Evolutionary conservation across 1,284 basidiomycete genomes (phyloP), one percentile per base, ranked within the genome.

Genomic region (Earliella scabrosa): DNA sequence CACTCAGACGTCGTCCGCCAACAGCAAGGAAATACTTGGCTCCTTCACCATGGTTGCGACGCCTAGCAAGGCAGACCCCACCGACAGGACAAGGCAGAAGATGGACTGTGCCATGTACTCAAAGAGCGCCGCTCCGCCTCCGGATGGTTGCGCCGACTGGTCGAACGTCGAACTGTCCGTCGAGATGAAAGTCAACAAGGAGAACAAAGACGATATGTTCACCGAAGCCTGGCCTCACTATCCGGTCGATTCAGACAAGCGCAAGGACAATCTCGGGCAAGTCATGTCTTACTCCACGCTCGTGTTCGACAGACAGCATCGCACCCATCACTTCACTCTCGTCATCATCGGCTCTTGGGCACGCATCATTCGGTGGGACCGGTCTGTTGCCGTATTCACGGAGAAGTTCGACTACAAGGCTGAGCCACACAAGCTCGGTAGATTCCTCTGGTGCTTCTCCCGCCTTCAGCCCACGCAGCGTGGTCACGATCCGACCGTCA

Each of bases 381-480:
- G 47, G 18, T 49, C 53, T 4, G 41, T 32, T n/a, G n/a, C 20
- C 35, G 4, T 40, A 2, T 31, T 23, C 10, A 43, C 49, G 4
- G 34, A 43, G n/a, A 43, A 24, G 39, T 51, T 51, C 49, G 35
- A 44, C 39, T 51, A 51, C 41, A 34, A 36, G 49, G 18, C 27
- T 2, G 49, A 43, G 21, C 26, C 39, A 9, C n/a, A 40, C 31
- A 51, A 23, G 7, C 49, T 51, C 6, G 32, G 20, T n/a, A 21
- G 35, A 29, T 43, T 51, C 23, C 40, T 51, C 20, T 44, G 40
- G 23, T 20, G 41, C 47, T 44, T 32, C 34, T 21, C 43, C 27
- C 40, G 4, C 6, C 13, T 24, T 16, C 18, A 8, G 8, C 35
- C 39, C 4, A 27, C 31, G 5, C 14, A 26, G n/a, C 49, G 41